A percentile compares a stretch with the other conserved stretches of the same genome.
phyloP scores from a whole-genome alignment of 225 moss, liverwort and hornwort genomes.

The Anthoceros angustus region DNA sequence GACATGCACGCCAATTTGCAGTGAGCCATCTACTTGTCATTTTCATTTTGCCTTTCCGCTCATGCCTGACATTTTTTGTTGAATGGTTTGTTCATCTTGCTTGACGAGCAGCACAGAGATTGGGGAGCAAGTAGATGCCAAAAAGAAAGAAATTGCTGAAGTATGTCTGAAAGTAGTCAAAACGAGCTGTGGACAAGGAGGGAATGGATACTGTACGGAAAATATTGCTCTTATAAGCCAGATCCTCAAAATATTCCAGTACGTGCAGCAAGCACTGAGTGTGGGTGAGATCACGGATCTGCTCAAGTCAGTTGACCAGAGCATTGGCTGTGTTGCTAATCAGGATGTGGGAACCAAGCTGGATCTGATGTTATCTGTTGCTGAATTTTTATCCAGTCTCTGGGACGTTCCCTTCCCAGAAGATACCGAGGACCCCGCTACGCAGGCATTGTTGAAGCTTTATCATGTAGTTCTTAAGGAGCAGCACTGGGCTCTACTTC shows the following conservation, averaged over 20 bases:
- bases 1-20: no score
- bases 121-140: constrained; percentile 2
- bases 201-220: not conserved
- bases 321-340: constrained; percentile 31
- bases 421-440: constrained; percentile 43
- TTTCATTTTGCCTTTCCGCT: not conserved
- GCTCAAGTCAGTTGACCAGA: constrained; percentile 28
- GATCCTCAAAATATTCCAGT: not conserved
- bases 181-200: not conserved
- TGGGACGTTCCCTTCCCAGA: constrained; percentile 44
- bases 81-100: not conserved
- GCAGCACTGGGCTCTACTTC: constrained; percentile 72
- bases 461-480: constrained; percentile 56
- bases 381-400: constrained; percentile 61
- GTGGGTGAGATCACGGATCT: not conserved
- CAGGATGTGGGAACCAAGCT: constrained; percentile 14
- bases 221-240: not conserved
- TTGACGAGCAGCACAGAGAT: not conserved
- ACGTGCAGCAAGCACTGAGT: not conserved
- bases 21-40: not conserved
- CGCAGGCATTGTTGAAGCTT: constrained; percentile 62
- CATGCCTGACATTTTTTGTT: not conserved
- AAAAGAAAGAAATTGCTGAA: not conserved
- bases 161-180: not conserved
- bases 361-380: constrained; percentile 44